These are phyloP conservation scores for Penicillium salamii DNA, from an alignment of 495 filamentous ascomycete genomes.

Conservation along the genomic window DNA sequence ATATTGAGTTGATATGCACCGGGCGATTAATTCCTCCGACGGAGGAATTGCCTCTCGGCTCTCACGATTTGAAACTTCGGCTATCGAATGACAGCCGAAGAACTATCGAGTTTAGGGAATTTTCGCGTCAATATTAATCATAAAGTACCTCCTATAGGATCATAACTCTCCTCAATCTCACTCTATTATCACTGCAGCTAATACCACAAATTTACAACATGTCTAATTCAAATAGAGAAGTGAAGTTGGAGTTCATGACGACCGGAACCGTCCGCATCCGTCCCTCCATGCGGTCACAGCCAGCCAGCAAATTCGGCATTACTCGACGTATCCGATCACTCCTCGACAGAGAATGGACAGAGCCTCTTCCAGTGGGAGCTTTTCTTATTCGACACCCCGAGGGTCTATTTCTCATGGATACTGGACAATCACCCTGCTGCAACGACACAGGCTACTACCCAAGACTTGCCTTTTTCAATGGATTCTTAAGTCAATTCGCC, in stretches of 20 bases:
- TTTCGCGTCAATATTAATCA: background rate
- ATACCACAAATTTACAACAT: background rate
- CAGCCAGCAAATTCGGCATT: slow-evolving; percentile 11
- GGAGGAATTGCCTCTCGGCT: slow-evolving; percentile 1
- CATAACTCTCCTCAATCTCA: no score
- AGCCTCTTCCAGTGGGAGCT: slow-evolving; percentile 23
- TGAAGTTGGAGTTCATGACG: slow-evolving; percentile 18
- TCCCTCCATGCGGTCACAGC: slow-evolving; percentile 26
- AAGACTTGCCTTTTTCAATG: slow-evolving; percentile 10
- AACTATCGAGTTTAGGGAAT: background rate
- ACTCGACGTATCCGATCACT: slow-evolving; percentile 26
- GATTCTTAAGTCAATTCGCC: slow-evolving; percentile 13
- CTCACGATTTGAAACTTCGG: background rate
- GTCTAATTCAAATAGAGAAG: background rate
- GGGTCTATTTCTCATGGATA: slow-evolving; percentile 31
- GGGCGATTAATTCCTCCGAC: background rate
- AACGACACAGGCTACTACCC: slow-evolving; percentile 28
- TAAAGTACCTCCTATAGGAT: no score
- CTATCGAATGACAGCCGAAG: background rate
- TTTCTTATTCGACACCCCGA: slow-evolving; percentile 31
- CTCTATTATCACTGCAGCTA: no score
- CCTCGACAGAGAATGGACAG: slow-evolving; percentile 21
- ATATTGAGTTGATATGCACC: no score
- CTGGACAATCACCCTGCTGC: slow-evolving; percentile 28
- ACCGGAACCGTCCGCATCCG: slow-evolving; percentile 23